A percentile compares a stretch with the other conserved stretches of the same genome.
phyloP scores from a whole-genome alignment of 192 early-diverging fungal species.

The Gamsiella multidivaricata region DNA sequence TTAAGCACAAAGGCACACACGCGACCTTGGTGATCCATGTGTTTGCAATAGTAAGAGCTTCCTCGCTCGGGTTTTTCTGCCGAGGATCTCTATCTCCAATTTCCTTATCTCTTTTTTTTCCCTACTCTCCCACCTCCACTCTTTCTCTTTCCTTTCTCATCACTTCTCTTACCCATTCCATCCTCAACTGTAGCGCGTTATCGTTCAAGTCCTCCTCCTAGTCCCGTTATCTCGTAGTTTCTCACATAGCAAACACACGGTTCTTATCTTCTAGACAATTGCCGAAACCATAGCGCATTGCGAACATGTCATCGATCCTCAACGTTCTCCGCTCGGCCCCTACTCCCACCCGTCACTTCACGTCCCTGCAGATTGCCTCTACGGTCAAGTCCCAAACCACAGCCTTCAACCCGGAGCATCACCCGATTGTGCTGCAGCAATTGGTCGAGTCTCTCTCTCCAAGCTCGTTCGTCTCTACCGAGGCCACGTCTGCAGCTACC shows the following conservation, averaged over 20 bases:
- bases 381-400: conserved; percentile 12
- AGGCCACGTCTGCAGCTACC: background rate
- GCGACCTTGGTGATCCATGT: conserved; percentile 21
- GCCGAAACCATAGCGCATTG: too few species aligned
- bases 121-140: background rate
- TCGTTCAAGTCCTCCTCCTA: background rate
- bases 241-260: too few species aligned
- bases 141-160: conserved; percentile 16
- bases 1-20: too few species aligned
- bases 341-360: conserved; percentile 48
- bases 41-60: conserved; percentile 20
- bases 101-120: conserved; percentile 7
- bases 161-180: background rate
- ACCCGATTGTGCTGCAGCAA: conserved; percentile 48
- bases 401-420: conserved; percentile 47
- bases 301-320: conserved; percentile 49
- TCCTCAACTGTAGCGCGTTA: background rate
- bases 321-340: conserved; percentile 50
- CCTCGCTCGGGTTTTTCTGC: background rate
- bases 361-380: conserved; percentile 30
- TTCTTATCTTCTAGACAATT: too few species aligned
- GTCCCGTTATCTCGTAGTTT: conserved; percentile 42
- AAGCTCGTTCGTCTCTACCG: conserved; percentile 3
- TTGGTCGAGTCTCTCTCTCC: conserved; percentile 49
- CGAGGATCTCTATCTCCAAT: background rate